phyloP scores from a whole-genome alignment of 1,284 basidiomycete species.

The Vanrija pseudolonga region DNA sequence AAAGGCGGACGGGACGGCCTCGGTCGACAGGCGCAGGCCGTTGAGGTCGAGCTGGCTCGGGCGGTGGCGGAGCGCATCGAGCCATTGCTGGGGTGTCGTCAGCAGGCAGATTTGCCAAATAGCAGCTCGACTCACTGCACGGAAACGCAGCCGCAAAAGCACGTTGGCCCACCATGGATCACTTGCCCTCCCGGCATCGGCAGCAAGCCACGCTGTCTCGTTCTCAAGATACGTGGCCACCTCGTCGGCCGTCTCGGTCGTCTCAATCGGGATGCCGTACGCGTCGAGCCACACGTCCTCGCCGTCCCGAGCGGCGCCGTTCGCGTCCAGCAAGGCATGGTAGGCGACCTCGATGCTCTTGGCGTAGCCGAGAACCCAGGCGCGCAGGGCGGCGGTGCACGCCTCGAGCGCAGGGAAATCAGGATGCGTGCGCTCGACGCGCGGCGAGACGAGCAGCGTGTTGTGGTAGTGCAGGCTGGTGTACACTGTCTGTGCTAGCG shows the following conservation, averaged over 20 bases:
- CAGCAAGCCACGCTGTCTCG: constrained; percentile 54
- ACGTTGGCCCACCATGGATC: constrained; percentile 5
- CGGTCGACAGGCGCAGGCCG: not conserved
- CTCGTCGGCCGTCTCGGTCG: constrained; percentile 61
- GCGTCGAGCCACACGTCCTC: constrained; percentile 89
- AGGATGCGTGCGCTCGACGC: constrained; percentile 26
- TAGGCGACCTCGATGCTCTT: constrained; percentile 81
- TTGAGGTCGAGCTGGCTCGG: not conserved
- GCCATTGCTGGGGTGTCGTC: not conserved
- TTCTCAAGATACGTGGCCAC: constrained; percentile 62
- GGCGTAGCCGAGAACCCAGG: constrained; percentile 66
- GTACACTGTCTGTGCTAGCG: constrained; percentile 79
- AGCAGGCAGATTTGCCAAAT: too few species aligned
- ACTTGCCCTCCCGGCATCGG: not conserved
- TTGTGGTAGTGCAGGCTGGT: constrained; percentile 74
- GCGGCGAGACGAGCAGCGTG: constrained; percentile 27
- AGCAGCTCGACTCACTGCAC: constrained; percentile 4
- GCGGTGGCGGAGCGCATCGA: not conserved
- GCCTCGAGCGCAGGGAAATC: constrained; percentile 52
- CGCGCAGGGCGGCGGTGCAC: constrained; percentile 65
- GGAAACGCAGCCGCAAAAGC: constrained; percentile 5
- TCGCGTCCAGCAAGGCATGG: constrained; percentile 63
- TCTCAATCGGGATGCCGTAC: constrained; percentile 72
- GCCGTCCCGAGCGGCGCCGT: constrained; percentile 69
- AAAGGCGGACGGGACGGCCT: constrained; percentile 39